Conservation (phyloP, 495 filamentous ascomycete species). For the Amorphotheca resinae region DNA sequence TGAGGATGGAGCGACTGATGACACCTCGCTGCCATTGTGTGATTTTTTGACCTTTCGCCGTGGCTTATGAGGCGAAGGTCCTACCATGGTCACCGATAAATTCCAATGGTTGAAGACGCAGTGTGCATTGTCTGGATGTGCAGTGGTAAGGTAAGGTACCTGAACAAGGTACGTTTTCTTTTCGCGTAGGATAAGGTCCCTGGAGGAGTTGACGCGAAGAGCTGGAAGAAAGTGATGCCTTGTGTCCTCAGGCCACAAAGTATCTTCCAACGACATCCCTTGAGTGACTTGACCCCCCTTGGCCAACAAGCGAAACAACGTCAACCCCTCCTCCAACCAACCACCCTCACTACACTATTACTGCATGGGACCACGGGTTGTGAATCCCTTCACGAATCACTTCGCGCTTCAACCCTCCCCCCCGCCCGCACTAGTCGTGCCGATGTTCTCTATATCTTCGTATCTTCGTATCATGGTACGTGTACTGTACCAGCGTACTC, state of each 20-base stretch:
- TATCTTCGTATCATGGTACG: too few relatives aligned
- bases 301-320: too few relatives aligned
- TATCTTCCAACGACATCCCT: not conserved
- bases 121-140: not conserved
- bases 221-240: not conserved
- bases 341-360: not conserved
- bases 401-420: too few relatives aligned
- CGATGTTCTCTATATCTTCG: too few relatives aligned
- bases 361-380: not conserved
- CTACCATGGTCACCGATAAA: conserved; percentile 18
- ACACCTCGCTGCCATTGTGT: conserved; percentile 15
- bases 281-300: too few relatives aligned
- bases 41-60: conserved; percentile 20
- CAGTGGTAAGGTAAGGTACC: not conserved
- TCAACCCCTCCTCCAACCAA: not conserved
- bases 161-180: not conserved
- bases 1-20: conserved; percentile 9
- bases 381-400: too few relatives aligned
- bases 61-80: conserved; percentile 20
- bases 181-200: too few relatives aligned
- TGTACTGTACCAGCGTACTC: not conserved
- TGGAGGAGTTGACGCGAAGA: too few relatives aligned
- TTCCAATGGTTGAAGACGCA: conserved; percentile 1
- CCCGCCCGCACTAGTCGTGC: too few relatives aligned
- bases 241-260: not conserved